These are phyloP conservation scores for Phytophthora boehmeriae DNA, from an alignment of 352 stramenopile species.

Conservation along the genomic window DNA sequence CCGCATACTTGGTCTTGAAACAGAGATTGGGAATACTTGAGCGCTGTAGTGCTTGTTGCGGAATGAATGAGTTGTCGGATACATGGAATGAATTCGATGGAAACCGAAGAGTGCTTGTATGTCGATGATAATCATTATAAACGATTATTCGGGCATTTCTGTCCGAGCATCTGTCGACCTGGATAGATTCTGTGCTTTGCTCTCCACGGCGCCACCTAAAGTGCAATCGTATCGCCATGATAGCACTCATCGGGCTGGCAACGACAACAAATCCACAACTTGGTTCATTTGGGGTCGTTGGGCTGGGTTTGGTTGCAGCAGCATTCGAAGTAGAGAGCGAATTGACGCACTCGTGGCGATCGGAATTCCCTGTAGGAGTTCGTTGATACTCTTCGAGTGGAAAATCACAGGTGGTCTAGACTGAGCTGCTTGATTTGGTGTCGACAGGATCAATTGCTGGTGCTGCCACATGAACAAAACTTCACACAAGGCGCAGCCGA, in stretches of 20 bases:
- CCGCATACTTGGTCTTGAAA: too few relatives aligned
- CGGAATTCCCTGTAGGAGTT: constrained; percentile 56
- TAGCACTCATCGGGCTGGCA: constrained; percentile 8
- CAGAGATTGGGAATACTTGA: too few relatives aligned
- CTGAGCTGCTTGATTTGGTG: constrained; percentile 7
- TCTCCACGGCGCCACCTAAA: not conserved
- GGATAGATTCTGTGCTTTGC: not conserved
- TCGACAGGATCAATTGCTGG: constrained; percentile 31
- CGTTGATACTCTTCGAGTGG: constrained; percentile 45
- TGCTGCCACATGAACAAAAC: constrained; percentile 61
- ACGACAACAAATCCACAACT: constrained; percentile 61
- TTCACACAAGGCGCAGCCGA: constrained; percentile 61
- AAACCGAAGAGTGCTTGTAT: too few relatives aligned
- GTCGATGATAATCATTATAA: too few relatives aligned
- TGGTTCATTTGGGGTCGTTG: constrained; percentile 66
- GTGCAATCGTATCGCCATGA: too few relatives aligned
- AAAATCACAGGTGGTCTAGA: constrained; percentile 26
- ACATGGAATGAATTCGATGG: too few relatives aligned
- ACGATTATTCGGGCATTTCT: too few relatives aligned
- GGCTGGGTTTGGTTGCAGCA: constrained; percentile 60
- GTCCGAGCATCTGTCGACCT: too few relatives aligned
- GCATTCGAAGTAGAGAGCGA: constrained; percentile 65
- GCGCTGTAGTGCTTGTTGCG: too few relatives aligned
- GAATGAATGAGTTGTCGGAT: too few relatives aligned
- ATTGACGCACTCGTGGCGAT: constrained; percentile 46